phyloP scores from a whole-genome alignment of 805 yeast species.

The Maudiozyma barnettii region DNA sequence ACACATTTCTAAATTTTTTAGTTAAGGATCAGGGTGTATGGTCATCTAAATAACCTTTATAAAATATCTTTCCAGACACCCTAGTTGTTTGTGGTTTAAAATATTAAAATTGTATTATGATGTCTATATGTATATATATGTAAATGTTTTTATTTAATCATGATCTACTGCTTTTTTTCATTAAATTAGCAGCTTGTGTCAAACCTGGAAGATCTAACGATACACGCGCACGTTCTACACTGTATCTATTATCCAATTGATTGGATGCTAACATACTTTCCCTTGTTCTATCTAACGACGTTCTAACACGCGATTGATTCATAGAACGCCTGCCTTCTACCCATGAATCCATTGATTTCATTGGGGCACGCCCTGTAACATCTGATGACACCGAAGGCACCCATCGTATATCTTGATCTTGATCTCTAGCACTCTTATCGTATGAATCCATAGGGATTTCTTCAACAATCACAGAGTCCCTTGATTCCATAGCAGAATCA shows the following conservation, averaged over 20 bases:
- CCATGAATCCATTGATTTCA: background rate
- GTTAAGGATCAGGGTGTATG: no score
- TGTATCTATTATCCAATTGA: constrained; percentile 31
- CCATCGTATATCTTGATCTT: constrained; percentile 7
- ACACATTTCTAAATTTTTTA: no score
- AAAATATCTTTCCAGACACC: no score
- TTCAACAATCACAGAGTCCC: constrained; percentile 28
- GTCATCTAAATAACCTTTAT: no score
- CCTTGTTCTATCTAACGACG: constrained; percentile 33
- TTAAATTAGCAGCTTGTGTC: constrained; percentile 27
- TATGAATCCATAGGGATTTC: constrained; percentile 32
- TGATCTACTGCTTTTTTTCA: background rate
- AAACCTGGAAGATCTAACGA: constrained; percentile 36
- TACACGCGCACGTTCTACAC: constrained; percentile 33
- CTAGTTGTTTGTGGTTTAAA: no score
- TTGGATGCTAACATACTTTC: constrained; percentile 29
- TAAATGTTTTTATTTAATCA: background rate
- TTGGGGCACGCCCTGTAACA: constrained; percentile 1
- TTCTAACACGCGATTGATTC: constrained; percentile 14
- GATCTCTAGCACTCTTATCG: constrained; percentile 3
- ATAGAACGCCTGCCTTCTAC: constrained; percentile 6
- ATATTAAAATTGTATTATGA: no score
- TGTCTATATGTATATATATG: background rate
- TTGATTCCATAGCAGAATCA: constrained; percentile 14
- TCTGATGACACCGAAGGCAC: constrained; percentile 8